phyloP scores from a whole-genome alignment of 345 rosid genomes.

The Eucalyptus leucophloia region DNA sequence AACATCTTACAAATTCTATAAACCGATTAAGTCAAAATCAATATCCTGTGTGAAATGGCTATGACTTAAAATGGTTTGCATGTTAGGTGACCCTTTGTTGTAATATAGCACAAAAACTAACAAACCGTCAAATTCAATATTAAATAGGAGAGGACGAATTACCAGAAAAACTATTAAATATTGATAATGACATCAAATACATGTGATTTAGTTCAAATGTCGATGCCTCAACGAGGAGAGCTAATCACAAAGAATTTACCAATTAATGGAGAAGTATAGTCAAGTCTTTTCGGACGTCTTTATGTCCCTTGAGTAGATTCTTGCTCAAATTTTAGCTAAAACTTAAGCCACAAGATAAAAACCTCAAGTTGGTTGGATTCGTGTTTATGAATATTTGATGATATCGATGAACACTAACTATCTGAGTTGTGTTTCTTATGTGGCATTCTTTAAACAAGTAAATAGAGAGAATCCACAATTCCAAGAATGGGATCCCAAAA shows the following conservation, averaged over 20 bases:
- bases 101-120: not conserved
- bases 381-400: not conserved
- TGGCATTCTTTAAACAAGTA: not conserved
- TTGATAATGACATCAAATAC: fast-evolving
- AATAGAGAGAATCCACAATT: not conserved
- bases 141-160: not conserved
- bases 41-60: not conserved
- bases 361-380: not conserved
- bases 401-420: not conserved
- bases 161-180: not conserved
- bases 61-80: not conserved
- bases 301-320: not conserved
- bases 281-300: not conserved
- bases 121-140: not conserved
- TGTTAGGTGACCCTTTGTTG: not conserved
- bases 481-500: not conserved
- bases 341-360: not conserved
- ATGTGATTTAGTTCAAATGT: no score
- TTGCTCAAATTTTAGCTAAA: not conserved
- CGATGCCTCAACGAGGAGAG: fast-evolving
- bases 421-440: not conserved
- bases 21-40: not conserved
- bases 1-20: not conserved
- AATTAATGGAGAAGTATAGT: not conserved
- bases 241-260: no score